Percentiles rank a stretch among this genome's conserved stretches.
Evolutionary conservation across 805 yeast species (phyloP).

Genomic region (Candida awuae): DNA sequence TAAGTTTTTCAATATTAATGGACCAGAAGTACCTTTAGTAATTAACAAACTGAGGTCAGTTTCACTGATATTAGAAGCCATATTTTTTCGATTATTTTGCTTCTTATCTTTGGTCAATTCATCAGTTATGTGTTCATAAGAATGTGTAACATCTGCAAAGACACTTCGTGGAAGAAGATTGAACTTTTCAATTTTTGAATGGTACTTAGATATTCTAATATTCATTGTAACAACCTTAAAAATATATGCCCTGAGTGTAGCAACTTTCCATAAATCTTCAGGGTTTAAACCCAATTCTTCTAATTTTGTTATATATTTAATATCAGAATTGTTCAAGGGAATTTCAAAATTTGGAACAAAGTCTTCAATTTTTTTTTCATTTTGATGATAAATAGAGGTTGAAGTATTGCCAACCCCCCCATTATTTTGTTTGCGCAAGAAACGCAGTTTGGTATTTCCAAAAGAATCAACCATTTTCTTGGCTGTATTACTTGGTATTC

Average conservation of each 20-base stretch:
- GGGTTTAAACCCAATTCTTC: slow-evolving; percentile 66
- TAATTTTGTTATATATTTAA: slow-evolving; percentile 64
- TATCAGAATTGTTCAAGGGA: slow-evolving; percentile 58
- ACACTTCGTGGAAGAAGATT: slow-evolving; percentile 43
- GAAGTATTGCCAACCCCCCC: background rate
- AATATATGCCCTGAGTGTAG: slow-evolving; percentile 60
- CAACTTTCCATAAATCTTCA: slow-evolving; percentile 76
- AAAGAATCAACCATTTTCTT: slow-evolving; percentile 32
- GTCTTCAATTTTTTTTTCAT: slow-evolving; percentile 20
- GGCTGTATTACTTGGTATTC: slow-evolving; percentile 17
- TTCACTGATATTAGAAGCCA: background rate
- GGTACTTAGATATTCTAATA: background rate
- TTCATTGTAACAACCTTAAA: slow-evolving; percentile 42
- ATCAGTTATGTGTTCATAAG: background rate
- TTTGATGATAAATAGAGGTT: background rate
- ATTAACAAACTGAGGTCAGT: background rate
- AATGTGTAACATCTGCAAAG: slow-evolving; percentile 37
- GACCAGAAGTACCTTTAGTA: background rate
- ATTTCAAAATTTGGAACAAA: slow-evolving; percentile 37
- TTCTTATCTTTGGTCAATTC: too few species aligned
- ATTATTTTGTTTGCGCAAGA: slow-evolving; percentile 21
- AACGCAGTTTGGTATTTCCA: slow-evolving; percentile 36
- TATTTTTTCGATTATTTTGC: background rate
- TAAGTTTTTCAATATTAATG: slow-evolving; percentile 4
- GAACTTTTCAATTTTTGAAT: background rate